Evolutionary conservation across 345 rosid genomes (phyloP).

Genomic region (Salix viminalis): DNA sequence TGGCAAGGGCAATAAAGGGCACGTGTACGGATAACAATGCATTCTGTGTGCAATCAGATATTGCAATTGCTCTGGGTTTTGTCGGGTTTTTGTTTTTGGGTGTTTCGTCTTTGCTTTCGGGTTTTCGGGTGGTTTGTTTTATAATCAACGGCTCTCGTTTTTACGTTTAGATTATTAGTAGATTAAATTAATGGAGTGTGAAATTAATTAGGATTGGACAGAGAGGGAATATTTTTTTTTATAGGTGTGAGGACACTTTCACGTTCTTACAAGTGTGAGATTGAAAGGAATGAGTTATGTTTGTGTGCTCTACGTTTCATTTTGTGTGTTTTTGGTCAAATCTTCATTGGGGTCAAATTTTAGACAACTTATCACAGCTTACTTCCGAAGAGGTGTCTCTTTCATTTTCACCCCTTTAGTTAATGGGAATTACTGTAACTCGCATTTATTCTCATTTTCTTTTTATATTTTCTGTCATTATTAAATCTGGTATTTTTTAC

Average conservation of each 20-base stretch:
- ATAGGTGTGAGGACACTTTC: background rate
- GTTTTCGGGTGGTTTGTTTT: conserved; percentile 73
- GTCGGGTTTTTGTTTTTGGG: conserved; percentile 74
- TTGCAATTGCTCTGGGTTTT: conserved; percentile 70
- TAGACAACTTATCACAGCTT: too few relatives aligned
- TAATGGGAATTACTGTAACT: too few relatives aligned
- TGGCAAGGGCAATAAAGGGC: conserved; percentile 59
- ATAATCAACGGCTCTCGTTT: conserved; percentile 84
- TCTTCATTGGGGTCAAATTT: too few relatives aligned
- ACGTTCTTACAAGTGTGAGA: background rate
- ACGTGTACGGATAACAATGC: conserved; percentile 45
- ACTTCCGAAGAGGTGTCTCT: too few relatives aligned
- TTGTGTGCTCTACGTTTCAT: too few relatives aligned
- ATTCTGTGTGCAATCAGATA: conserved; percentile 74
- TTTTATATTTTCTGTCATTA: too few relatives aligned
- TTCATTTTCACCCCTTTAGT: too few relatives aligned
- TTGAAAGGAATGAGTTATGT: background rate
- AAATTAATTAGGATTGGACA: background rate
- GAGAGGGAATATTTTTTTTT: background rate
- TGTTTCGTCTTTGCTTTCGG: conserved; percentile 69
- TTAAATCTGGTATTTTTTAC: too few relatives aligned
- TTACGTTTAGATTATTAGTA: conserved; percentile 38
- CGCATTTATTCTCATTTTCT: too few relatives aligned
- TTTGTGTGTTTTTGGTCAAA: too few relatives aligned
- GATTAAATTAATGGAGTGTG: background rate